Evolutionary conservation across 768 basidiomycete genomes (phyloP), one percentile per base, ranked within the genome.

Genomic region (Megacollybia marginata): DNA sequence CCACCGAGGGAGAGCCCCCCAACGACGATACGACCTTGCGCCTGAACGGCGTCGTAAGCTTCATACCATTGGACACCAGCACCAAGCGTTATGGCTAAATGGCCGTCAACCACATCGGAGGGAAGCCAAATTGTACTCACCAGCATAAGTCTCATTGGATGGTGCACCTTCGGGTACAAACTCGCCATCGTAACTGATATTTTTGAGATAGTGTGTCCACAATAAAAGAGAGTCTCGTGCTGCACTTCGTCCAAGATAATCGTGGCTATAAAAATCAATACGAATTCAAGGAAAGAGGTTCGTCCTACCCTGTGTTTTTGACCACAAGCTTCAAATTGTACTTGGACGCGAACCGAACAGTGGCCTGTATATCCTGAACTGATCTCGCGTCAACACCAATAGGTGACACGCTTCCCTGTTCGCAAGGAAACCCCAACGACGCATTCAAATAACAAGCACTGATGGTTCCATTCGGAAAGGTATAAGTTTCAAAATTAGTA

Each of bases 371-470:
- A 47, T 63, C 62, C n/a, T 20, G 45, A 5, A 47, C 51, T 11
- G 54, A 52, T 8, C 54, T 46, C 1, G 59, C 55, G 43, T 58
- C 49, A n/a, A 58, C 54, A 18, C 46, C 56, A 42, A 49, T 31
- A 12, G 54, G 52, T 10, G 64, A 57, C 1, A 63, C 61, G 42
- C 56, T 54, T n/a, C 63, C 64, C 42, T 61, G 61, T 5, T 48
- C 31, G 49, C 64, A 65, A 9, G 59, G 50, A 4, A 53, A 34
- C 20, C 53, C 56, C 4, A 60, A 52, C 2, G 58, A 44, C 4
- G 69, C 69, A 36, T 73, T 62, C 33, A 73, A 42, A 16, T 69
- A 71, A 69, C 73, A 76, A 4, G 62, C 61, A 53, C 67, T 68
- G 36, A 68, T 66, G 50, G 67, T 71, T 28, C 23, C 23, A 28